phyloP scores from a whole-genome alignment of 2,329 filamentous ascomycete genomes.

The Didymella arachidicola region DNA sequence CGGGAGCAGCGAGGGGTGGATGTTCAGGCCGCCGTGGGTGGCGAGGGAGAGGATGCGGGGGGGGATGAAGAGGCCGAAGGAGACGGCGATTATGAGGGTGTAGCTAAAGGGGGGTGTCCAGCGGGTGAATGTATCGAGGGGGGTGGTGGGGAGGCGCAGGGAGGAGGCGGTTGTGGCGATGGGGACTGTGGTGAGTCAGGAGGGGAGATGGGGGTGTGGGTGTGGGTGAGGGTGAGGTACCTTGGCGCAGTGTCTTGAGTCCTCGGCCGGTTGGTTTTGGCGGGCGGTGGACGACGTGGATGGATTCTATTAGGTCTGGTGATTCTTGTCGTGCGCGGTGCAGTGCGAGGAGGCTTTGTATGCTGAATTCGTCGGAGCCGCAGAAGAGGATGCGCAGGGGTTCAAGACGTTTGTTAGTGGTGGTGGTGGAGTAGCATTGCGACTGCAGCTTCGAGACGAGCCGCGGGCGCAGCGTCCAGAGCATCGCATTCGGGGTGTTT shows the following conservation, averaged over 20 bases:
- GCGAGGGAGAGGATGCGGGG: conserved; percentile 72
- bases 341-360: conserved; percentile 75
- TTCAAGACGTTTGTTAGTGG: conserved; percentile 30
- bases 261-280: conserved; percentile 81
- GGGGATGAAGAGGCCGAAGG: conserved; percentile 91
- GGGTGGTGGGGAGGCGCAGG: conserved; percentile 68
- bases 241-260: conserved; percentile 70
- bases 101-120: conserved; percentile 64
- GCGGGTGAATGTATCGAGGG: conserved; percentile 80
- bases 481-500: conserved; percentile 10
- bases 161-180: conserved; percentile 72
- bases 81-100: conserved; percentile 89
- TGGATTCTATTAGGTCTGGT: conserved; percentile 61
- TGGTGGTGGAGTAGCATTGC: not conserved
- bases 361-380: conserved; percentile 91
- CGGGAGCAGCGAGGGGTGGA: conserved; percentile 90
- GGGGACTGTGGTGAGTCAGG: conserved; percentile 65
- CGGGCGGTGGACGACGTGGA: conserved; percentile 85
- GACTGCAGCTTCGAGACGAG: not conserved
- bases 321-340: conserved; percentile 62
- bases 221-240: conserved; percentile 51
- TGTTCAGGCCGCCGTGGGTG: conserved; percentile 86
- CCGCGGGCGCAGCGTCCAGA: conserved; percentile 37
- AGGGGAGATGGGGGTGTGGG: no score
- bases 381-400: conserved; percentile 90